Percentiles rank a stretch among this genome's conserved stretches.
These are phyloP conservation scores for Erodium maritimum DNA, from an alignment of 345 rosid species.

Conservation along the genomic window DNA sequence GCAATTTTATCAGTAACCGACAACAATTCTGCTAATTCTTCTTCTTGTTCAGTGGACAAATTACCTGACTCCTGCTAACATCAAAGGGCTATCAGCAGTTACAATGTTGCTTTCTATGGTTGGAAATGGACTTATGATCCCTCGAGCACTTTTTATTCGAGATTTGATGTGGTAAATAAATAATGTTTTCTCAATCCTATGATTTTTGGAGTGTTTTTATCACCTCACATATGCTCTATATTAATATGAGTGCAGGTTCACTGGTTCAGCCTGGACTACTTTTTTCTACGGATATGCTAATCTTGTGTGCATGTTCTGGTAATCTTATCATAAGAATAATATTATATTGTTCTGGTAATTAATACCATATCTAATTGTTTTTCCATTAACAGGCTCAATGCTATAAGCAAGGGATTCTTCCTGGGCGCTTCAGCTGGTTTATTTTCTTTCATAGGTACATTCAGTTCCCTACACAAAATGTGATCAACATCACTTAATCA, in stretches of 20 bases:
- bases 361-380: too few species aligned
- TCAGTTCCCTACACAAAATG: too few species aligned
- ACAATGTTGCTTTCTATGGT: conserved; percentile 85
- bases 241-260: conserved; percentile 43
- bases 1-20: conserved; percentile 10
- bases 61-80: conserved; percentile 67
- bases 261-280: conserved; percentile 77
- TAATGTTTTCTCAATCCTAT: not conserved
- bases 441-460: not conserved
- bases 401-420: not conserved
- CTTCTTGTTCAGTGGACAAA: conserved; percentile 71
- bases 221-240: not conserved
- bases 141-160: conserved; percentile 81
- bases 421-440: not conserved
- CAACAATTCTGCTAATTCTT: conserved; percentile 4
- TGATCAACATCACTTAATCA: too few species aligned
- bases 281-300: conserved; percentile 81
- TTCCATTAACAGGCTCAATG: not conserved
- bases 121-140: conserved; percentile 88
- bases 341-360: not conserved
- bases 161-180: conserved; percentile 80
- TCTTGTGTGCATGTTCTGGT: conserved; percentile 69
- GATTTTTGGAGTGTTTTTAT: too few species aligned
- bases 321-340: conserved; percentile 8
- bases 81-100: conserved; percentile 69